Evolutionary conservation across 2,329 filamentous ascomycete genomes (phyloP), one percentile per base, ranked within the genome.

Genomic region (Ceratocystis huliohia): DNA sequence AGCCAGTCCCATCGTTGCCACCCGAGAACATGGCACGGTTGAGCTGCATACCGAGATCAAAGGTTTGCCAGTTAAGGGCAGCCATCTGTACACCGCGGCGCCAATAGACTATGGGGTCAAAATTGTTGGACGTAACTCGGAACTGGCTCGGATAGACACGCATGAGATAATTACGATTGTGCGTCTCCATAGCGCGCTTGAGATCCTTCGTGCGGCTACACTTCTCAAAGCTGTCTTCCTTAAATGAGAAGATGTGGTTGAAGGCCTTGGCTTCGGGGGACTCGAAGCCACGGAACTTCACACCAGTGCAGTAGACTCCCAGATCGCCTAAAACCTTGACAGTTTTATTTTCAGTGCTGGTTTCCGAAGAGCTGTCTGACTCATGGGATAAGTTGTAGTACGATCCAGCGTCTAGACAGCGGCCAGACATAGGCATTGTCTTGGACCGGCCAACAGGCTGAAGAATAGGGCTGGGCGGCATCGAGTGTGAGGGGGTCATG

Each of bases 11-110:
- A 76, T 96, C 94, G 13, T 83, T 87, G 56, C 91, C 90, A 67
- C 90, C 89, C 61, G 91, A 88, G 74, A 96, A 99, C 94, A 99
- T 97, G 72, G 94, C 94, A 71, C 94, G 89, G 74, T 97, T 97
- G 75, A 97, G 82, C 74, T 97, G 93, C 84, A 96, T 94, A 59
- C 92, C 91, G 20, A 95, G 81, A 73, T 97, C 94, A 73, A 95
- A 96, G 0, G 92, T 97, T 76, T 99, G 94, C 93, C 94, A 97
- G 76, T 99, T 99, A 69, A 97, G 81, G 0, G 94, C 94, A 15
- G 89, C 91, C 93, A 99, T 97, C 76, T 99, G 94, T 20, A 96
- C 94, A 41, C 94, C 94, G 56, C 91, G 87, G 64, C 93, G 87
- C 94, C 94, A 99, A 74, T 94, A 96, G 69, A 88, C 86, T 69